Percentiles rank a stretch among this genome's conserved stretches.
phyloP scores from a whole-genome alignment of 306 rosid species.

The Quercus alba region DNA sequence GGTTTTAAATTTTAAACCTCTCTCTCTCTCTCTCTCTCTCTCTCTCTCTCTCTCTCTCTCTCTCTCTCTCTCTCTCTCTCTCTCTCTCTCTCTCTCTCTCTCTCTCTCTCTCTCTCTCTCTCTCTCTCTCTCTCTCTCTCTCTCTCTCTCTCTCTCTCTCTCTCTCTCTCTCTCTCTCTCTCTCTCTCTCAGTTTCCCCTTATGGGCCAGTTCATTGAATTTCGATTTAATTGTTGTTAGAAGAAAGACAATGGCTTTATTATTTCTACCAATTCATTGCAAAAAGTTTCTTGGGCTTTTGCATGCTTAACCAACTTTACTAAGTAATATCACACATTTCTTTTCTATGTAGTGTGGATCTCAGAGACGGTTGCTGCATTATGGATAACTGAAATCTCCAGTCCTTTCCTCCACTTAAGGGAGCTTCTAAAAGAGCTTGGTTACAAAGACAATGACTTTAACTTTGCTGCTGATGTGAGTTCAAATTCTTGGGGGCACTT shows the following conservation, averaged over 20 bases:
- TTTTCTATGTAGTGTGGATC: conserved; percentile 60
- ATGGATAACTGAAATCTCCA: conserved; percentile 85
- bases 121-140: too few species aligned
- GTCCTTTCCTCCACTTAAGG: conserved; percentile 84
- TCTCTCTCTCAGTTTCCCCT: too few species aligned
- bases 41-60: too few species aligned
- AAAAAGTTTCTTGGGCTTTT: background rate
- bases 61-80: too few species aligned
- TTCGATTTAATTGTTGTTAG: background rate
- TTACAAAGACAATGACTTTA: conserved; percentile 58
- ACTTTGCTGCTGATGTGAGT: conserved; percentile 78
- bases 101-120: too few species aligned
- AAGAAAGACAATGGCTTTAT: background rate
- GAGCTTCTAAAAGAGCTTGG: conserved; percentile 81
- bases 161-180: too few species aligned
- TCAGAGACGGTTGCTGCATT: conserved; percentile 71
- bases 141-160: too few species aligned
- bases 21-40: too few species aligned
- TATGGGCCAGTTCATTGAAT: background rate
- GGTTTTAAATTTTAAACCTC: too few species aligned
- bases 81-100: too few species aligned
- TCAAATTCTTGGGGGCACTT: background rate
- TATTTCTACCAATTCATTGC: background rate
- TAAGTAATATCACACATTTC: background rate
- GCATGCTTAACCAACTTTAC: background rate